Percentiles rank a stretch among this genome's conserved stretches.
Conservation (phyloP, 495 filamentous ascomycete species). For the Bryoglossum gracile region DNA sequence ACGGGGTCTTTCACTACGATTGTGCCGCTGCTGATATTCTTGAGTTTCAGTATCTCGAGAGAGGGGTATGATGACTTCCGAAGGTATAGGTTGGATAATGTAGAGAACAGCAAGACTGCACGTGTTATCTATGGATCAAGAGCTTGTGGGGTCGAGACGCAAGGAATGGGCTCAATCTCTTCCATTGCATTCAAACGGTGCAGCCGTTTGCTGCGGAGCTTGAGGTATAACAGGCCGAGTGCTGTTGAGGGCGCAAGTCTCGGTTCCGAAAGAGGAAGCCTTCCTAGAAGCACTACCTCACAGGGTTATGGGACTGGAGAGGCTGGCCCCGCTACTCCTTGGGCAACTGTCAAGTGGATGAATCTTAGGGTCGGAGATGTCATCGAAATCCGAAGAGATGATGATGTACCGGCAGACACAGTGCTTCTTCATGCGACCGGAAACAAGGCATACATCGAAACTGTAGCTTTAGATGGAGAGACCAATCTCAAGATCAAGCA, state of each 20-base stretch:
- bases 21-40: slow-evolving; percentile 78
- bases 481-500: slow-evolving; percentile 89
- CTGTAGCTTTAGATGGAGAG: slow-evolving; percentile 91
- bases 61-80: slow-evolving; percentile 88
- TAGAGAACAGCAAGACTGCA: slow-evolving; percentile 65
- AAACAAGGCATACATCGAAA: slow-evolving; percentile 82
- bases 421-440: slow-evolving; percentile 63
- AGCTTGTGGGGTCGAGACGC: background rate
- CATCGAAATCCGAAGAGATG: slow-evolving; percentile 65
- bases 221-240: background rate
- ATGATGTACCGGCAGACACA: slow-evolving; percentile 78
- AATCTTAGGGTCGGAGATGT: slow-evolving; percentile 80
- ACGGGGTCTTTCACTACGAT: slow-evolving; percentile 86
- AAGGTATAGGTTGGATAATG: slow-evolving; percentile 75
- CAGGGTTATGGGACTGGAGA: background rate
- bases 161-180: slow-evolving; percentile 13
- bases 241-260: background rate
- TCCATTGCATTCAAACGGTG: slow-evolving; percentile 23
- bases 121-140: slow-evolving; percentile 6
- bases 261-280: too few species aligned
- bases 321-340: slow-evolving; percentile 29
- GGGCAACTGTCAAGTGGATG: slow-evolving; percentile 65
- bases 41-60: slow-evolving; percentile 76
- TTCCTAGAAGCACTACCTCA: too few species aligned
- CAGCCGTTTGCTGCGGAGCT: too few species aligned